Evolutionary conservation across 371 early-diverging fungal genomes (phyloP).

Genomic region (Zychaea mexicana): DNA sequence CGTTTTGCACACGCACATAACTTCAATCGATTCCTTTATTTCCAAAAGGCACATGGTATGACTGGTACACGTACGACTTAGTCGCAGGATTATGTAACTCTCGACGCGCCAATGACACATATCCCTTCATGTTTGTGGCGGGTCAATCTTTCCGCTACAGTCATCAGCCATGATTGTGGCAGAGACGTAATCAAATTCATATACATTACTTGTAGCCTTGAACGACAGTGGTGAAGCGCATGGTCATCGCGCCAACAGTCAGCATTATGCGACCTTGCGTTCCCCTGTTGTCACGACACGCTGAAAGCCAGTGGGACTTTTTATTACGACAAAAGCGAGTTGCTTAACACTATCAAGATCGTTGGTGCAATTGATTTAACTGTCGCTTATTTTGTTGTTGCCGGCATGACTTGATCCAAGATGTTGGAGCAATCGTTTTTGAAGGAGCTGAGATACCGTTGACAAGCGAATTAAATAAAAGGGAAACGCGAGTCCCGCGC

Average conservation of each 20-base stretch:
- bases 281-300: slow-evolving; percentile 23
- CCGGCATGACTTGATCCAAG: neutral
- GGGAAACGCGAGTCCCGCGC: too few species aligned
- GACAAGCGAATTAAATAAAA: too few species aligned
- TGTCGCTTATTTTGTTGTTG: slow-evolving; percentile 5
- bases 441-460: too few species aligned
- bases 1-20: slow-evolving; percentile 42
- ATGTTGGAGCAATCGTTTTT: neutral
- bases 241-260: slow-evolving; percentile 42
- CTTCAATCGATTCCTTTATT: slow-evolving; percentile 49
- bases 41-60: slow-evolving; percentile 61
- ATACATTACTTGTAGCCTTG: slow-evolving; percentile 54
- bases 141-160: slow-evolving; percentile 50
- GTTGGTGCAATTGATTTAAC: slow-evolving; percentile 4
- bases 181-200: slow-evolving; percentile 41
- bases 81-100: slow-evolving; percentile 5
- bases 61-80: slow-evolving; percentile 33
- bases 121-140: slow-evolving; percentile 56
- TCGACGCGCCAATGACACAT: slow-evolving; percentile 45
- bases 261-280: slow-evolving; percentile 26
- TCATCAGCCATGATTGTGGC: slow-evolving; percentile 46
- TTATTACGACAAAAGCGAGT: slow-evolving; percentile 25
- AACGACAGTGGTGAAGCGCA: slow-evolving; percentile 42
- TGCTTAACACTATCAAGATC: slow-evolving; percentile 18
- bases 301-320: slow-evolving; percentile 32